Base-by-base conservation (phyloP, 176 grass and related monocot species). In the Thalia dealbata region DNA sequence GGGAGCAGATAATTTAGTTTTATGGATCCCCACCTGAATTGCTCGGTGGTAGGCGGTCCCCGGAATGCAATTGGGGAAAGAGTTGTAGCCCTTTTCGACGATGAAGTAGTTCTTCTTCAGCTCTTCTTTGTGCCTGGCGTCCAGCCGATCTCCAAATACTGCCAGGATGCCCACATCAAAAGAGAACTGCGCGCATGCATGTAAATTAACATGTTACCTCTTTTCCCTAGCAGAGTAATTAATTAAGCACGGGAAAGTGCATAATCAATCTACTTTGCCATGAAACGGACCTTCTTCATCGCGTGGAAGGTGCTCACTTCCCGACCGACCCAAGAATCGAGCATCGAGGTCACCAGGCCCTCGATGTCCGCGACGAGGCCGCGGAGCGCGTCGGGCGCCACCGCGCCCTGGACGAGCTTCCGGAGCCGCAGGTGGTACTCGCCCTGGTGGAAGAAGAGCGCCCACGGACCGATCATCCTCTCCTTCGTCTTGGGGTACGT, bases 371-470 rank as follows among this genome's bases (percentile, higher is more conserved):
- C 76, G 24, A 95, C 67, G 25, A 88, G 82, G 25, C 78, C 77
- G 52, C 95, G 95, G 35, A 99, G 77, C 7, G 87, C 71, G 0
- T 91, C 81, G 3, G 83, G 95, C 23, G 77, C 78, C 50, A 99
- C 79, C 46, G 95, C 83, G 59, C 79, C 63, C 72, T 87, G 95
- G 44, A 91, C 88, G 55, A 99, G 79, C 78, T 50, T 81, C 73
- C 95, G 84, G 3, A 95, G 58, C 60, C 78, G 86, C 58, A 88
- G 66, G 88, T 99, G 95, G 81, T 99, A 88, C 68, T 89, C 88
- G 59, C 95, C 95, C 75, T 91, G 85, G 85, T 99, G 88, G 85
- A 99, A 99, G 90, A 99, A 99, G 78, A 99, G 82, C 12, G 95
- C 95, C 67, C 35, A 82, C 0, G 90, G 95, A 19, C 95, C 95